A percentile compares a stretch with the other conserved stretches of the same genome.
These are phyloP conservation scores for Yamadazyma diddensiae DNA, from an alignment of 1,139 yeast genomes.

Conservation along the genomic window DNA sequence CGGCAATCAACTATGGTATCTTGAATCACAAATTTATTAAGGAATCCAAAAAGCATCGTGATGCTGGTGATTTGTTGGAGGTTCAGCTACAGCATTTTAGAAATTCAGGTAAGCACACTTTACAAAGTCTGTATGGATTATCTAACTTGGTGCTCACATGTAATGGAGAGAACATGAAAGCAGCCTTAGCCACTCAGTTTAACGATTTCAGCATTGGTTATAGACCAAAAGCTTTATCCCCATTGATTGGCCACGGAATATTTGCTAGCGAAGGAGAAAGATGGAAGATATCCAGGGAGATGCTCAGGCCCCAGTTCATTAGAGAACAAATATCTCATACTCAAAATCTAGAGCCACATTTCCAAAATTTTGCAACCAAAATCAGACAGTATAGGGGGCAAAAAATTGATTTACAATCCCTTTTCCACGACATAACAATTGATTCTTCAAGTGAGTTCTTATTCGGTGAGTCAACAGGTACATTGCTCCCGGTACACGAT, in stretches of 20 bases:
- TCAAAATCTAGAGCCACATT: slow-evolving; percentile 43
- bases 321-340: slow-evolving; percentile 54
- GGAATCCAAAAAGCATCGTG: slow-evolving; percentile 4
- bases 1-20: slow-evolving; percentile 2
- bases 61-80: slow-evolving; percentile 12
- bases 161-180: slow-evolving; percentile 35
- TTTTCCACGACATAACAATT: slow-evolving; percentile 40
- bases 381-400: slow-evolving; percentile 22
- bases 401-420: slow-evolving; percentile 34
- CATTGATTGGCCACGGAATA: slow-evolving; percentile 55
- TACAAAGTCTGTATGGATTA: slow-evolving; percentile 3
- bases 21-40: slow-evolving; percentile 9
- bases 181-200: slow-evolving; percentile 42
- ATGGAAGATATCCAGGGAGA: slow-evolving; percentile 55
- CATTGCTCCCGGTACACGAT: slow-evolving; percentile 19
- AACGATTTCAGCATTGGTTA: slow-evolving; percentile 50
- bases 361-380: slow-evolving; percentile 33
- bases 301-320: slow-evolving; percentile 58
- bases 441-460: slow-evolving; percentile 52
- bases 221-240: slow-evolving; percentile 39
- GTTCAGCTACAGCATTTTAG: slow-evolving; percentile 5
- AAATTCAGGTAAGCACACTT: slow-evolving; percentile 6
- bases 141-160: slow-evolving; percentile 17
- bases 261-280: slow-evolving; percentile 56
- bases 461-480: slow-evolving; percentile 44